Evolutionary conservation across 805 yeast species (phyloP), one percentile per base, ranked within the genome.

Genomic region (Saccharomycopsis capsularis): DNA sequence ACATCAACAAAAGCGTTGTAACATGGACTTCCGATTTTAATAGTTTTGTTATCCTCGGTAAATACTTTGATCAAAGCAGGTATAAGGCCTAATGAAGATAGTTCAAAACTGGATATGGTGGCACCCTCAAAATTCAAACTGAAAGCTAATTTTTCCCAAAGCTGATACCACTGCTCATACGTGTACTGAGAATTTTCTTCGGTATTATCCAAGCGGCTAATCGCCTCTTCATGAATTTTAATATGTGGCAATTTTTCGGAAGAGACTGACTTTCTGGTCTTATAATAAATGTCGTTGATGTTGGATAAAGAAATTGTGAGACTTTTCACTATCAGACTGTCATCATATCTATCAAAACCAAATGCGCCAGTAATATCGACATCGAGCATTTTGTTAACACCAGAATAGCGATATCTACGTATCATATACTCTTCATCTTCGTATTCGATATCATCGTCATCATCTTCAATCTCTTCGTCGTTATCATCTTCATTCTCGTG

Each of bases 101-200:
- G 67, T 60, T 88, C 95, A 65, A 80, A 86, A 51, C 90, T 81
- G 0, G 95, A 85, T 3, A 84, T 66, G 4, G 56, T 54, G 36
- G 54, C 59, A 6, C 51, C 47, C 1, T 60, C 59, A 18, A 54
- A 56, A 15, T 69, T 67, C 23, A 75, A 56, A 1, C 68, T 60
- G 3, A 52, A 46, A 11, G 63, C 63, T 3, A 79, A 61, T 39
- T 60, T 58, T 2, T 58, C 40, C 79, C 81, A 71, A 5, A 69
- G 15, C 2, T 45, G 45, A 2, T 47, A 25, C 69, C 70, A 63
- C 2, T 60, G 58, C 1, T 66, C 62, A n/a, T 50, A 56, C 1
- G 67, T 42, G 21, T 48, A 57, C 1, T 46, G 19, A 1, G 27
- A 6, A 1, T 51, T 25, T n/a, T 48, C 13, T 4, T 21, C 15